Evolutionary conservation across 805 yeast genomes (phyloP), one percentile per base, ranked within the genome.

Genomic region (Debaryomyces hansenii): DNA sequence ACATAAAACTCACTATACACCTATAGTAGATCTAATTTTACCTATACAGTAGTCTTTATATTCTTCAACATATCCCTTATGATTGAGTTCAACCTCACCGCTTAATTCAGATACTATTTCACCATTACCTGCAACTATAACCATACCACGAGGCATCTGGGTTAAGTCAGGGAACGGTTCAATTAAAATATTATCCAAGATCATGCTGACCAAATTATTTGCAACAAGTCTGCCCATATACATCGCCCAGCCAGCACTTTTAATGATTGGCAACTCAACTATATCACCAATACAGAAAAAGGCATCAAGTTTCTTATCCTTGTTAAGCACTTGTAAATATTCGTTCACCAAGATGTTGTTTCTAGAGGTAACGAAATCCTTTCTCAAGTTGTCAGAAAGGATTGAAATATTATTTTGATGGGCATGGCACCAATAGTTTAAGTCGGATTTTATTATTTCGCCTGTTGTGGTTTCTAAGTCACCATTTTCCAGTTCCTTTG

Each of bases 171-270:
- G 69, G 44, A 63, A 55, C 3, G 64, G 62, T 51, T 71, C 75
- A 20, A 66, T 62, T 38, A 71, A 51, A 40, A 55, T 50, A 12
- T 55, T 55, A 29, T 68, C 67, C 37, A 62, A 52, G 1, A 70
- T 57, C 15, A 60, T 37, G 36, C 64, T 58, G 5, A 64, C 52
- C 31, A 72, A 51, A 45, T 72, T 72, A 49, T 68, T 66, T 12
- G 76, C 75, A 7, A 58, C 66, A 42, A 58, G 68, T 36, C 74
- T 55, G 1, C 75, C 76, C 66, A 65, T 68, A 51, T 67, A 71
- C 56, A 70, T 62, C 3, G 75, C 76, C 76, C 76, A 72, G 2
- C 77, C 77, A 2, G 77, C 76, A 39, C 71, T 65, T 55, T 72
- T 72, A 50, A 72, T 69, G 42, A 70, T 68, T 27, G 73, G 69